Percentiles rank a stretch among this genome's conserved stretches.
phyloP scores from a whole-genome alignment of 805 yeast genomes.

The Candida coleopterorum region DNA sequence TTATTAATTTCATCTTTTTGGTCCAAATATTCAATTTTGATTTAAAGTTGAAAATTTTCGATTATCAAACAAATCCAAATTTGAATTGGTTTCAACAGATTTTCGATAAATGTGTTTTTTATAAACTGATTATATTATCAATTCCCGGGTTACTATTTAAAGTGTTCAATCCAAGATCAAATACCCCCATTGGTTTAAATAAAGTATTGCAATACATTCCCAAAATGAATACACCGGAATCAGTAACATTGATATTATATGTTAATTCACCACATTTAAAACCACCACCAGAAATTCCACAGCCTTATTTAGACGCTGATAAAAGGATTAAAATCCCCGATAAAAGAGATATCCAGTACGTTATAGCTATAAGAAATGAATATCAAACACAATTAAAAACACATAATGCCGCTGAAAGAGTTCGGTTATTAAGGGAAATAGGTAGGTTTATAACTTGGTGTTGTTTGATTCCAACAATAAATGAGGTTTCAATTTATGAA shows the following conservation, averaged over 20 bases:
- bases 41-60: constrained; percentile 7
- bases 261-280: constrained; percentile 21
- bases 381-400: constrained; percentile 34
- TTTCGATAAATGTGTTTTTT: background rate
- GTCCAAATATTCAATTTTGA: constrained; percentile 6
- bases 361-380: constrained; percentile 29
- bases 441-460: constrained; percentile 29
- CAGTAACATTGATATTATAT: constrained; percentile 28
- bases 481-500: constrained; percentile 19
- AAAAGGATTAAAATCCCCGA: constrained; percentile 35
- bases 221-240: constrained; percentile 19
- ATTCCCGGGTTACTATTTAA: constrained; percentile 1
- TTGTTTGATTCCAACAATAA: constrained; percentile 17
- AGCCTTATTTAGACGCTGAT: constrained; percentile 39
- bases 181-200: constrained; percentile 7
- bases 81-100: constrained; percentile 1
- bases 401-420: constrained; percentile 38
- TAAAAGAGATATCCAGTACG: constrained; percentile 27
- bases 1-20: constrained; percentile 3
- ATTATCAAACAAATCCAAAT: constrained; percentile 8
- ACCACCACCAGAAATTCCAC: constrained; percentile 41
- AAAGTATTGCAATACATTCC: constrained; percentile 11
- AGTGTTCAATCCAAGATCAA: background rate
- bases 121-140: background rate
- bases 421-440: constrained; percentile 32